Conservation (phyloP, 2,329 filamentous ascomycete species). For the Zelopaecilomyces penicillatus region DNA sequence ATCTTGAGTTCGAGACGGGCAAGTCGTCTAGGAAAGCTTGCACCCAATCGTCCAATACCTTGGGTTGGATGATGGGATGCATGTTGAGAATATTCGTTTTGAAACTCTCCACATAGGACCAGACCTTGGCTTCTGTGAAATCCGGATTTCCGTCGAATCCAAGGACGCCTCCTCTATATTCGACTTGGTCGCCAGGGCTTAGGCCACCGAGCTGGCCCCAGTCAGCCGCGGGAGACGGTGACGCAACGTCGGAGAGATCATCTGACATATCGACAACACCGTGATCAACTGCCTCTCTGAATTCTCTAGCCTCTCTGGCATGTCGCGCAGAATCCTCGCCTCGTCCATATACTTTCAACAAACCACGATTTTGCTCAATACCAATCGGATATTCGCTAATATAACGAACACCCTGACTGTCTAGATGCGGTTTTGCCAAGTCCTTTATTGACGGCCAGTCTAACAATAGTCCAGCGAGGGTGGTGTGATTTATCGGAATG, state of each 20-base stretch:
- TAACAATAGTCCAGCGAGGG: conserved; percentile 75
- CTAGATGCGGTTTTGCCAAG: conserved; percentile 48
- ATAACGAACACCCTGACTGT: conserved; percentile 41
- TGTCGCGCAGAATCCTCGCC: conserved; percentile 61
- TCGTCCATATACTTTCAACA: conserved; percentile 67
- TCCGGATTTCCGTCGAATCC: conserved; percentile 44
- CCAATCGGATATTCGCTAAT: conserved; percentile 68
- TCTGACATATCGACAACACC: conserved; percentile 34
- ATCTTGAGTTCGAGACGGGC: conserved; percentile 23
- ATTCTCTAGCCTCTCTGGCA: conserved; percentile 29
- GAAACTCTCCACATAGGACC: conserved; percentile 47
- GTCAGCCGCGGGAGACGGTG: conserved; percentile 44
- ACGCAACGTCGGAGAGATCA: conserved; percentile 44
- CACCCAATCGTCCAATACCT: conserved; percentile 44
- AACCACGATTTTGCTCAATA: conserved; percentile 63
- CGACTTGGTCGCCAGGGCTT: conserved; percentile 33
- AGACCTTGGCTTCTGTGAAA: conserved; percentile 42
- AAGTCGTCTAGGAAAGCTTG: conserved; percentile 43
- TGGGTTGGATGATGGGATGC: conserved; percentile 53
- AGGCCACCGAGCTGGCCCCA: conserved; percentile 52
- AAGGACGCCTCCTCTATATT: conserved; percentile 30
- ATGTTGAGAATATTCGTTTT: conserved; percentile 55
- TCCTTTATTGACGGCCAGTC: conserved; percentile 60
- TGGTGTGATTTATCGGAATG: conserved; percentile 80
- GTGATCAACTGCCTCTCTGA: conserved; percentile 29